Conservation (phyloP, 1,139 yeast species). For the Kodamaea plutei region DNA sequence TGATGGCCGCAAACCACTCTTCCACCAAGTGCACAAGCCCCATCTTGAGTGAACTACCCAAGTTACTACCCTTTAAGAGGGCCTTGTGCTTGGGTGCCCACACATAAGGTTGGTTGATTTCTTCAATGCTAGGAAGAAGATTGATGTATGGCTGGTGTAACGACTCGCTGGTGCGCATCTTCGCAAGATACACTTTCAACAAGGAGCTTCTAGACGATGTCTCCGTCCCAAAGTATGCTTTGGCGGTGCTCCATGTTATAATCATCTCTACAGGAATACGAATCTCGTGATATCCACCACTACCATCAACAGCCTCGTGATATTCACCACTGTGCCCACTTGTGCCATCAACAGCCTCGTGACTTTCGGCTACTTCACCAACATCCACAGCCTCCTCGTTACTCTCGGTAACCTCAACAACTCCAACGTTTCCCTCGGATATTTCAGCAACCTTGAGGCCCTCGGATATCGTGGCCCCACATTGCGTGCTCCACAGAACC, state of each 20-base stretch:
- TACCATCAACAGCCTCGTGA: no score
- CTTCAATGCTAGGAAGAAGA: constrained; percentile 50
- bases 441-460: constrained; percentile 21
- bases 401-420: constrained; percentile 20
- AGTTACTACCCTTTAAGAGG: constrained; percentile 60
- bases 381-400: no score
- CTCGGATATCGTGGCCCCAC: constrained; percentile 43
- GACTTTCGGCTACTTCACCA: no score
- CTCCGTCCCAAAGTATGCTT: constrained; percentile 27
- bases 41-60: constrained; percentile 41
- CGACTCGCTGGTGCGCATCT: constrained; percentile 20
- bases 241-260: constrained; percentile 43
- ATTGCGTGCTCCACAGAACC: constrained; percentile 46
- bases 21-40: constrained; percentile 34
- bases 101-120: constrained; percentile 56
- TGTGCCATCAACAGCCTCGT: no score
- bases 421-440: constrained; percentile 35
- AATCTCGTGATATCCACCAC: constrained; percentile 18
- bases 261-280: constrained; percentile 36
- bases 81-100: constrained; percentile 54
- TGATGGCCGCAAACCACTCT: constrained; percentile 49
- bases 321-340: no score
- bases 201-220: constrained; percentile 28
- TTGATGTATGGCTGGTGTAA: constrained; percentile 48
- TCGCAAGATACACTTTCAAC: constrained; percentile 46